These are phyloP conservation scores for Suillus spraguei DNA, from an alignment of 768 basidiomycete genomes.

Conservation along the genomic window DNA sequence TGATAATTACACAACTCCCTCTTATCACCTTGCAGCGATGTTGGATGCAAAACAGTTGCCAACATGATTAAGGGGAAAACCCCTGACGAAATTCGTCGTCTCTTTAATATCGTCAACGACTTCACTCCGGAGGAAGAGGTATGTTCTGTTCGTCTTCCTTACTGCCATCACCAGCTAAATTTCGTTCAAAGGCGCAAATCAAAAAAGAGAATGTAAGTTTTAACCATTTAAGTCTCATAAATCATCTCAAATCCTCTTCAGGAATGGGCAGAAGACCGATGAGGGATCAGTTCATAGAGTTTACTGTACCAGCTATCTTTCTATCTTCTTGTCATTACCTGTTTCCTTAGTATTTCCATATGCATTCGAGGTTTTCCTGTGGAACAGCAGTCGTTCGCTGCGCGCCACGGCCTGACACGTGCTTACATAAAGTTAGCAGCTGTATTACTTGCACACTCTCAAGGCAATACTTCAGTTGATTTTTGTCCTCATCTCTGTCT, in stretches of 20 bases:
- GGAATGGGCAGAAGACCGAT: constrained; percentile 96
- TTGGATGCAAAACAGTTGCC: constrained; percentile 98
- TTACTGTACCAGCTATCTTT: constrained; percentile 21
- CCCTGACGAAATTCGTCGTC: constrained; percentile 97
- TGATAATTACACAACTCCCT: constrained; percentile 8
- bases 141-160: constrained; percentile 21
- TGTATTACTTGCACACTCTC: not conserved
- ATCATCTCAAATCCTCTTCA: constrained; percentile 35
- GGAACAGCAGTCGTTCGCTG: constrained; percentile 16
- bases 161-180: constrained; percentile 67
- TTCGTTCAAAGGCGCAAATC: constrained; percentile 78
- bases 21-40: constrained; percentile 61
- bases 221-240: constrained; percentile 7
- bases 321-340: constrained; percentile 23
- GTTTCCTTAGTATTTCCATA: constrained; percentile 11
- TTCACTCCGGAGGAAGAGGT: constrained; percentile 99
- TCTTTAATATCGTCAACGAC: constrained; percentile 97
- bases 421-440: constrained; percentile 12
- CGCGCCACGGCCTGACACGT: constrained; percentile 14
- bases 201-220: constrained; percentile 95
- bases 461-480: not conserved
- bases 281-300: constrained; percentile 34
- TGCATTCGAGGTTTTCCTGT: constrained; percentile 3
- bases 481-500: not conserved
- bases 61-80: constrained; percentile 99